phyloP scores from a whole-genome alignment of 1,284 basidiomycete genomes.

The Trichosporon sp. region DNA sequence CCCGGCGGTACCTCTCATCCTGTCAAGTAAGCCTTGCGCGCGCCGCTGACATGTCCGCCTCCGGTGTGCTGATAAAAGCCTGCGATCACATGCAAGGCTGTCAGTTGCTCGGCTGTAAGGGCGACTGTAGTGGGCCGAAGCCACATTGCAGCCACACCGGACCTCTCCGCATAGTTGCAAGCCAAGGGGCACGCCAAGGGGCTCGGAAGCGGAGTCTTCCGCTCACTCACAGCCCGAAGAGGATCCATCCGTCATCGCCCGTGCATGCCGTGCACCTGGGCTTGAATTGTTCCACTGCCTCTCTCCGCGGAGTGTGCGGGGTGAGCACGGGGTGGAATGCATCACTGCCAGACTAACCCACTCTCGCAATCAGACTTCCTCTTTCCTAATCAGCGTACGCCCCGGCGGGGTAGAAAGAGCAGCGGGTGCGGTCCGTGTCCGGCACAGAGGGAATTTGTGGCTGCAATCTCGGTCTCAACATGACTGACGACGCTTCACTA shows the following conservation, averaged over 20 bases:
- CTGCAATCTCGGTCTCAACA: neutral
- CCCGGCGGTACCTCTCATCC: neutral
- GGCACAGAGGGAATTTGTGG: neutral
- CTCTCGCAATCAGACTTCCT: neutral
- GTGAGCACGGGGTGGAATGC: neutral
- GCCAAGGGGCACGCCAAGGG: no score
- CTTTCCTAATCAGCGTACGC: no score
- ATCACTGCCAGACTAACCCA: neutral
- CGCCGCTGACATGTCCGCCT: no score
- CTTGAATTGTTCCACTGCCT: neutral
- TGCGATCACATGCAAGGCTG: neutral
- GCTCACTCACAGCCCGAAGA: neutral
- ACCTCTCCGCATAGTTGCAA: no score
- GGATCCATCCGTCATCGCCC: neutral
- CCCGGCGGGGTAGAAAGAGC: no score
- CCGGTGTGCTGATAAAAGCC: neutral
- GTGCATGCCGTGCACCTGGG: neutral
- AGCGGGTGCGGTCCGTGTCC: neutral
- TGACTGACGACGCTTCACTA: neutral
- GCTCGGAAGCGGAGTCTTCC: neutral
- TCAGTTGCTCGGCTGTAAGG: neutral
- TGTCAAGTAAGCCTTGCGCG: neutral
- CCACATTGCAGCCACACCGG: conserved; percentile 1
- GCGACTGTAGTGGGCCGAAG: neutral
- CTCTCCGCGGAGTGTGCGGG: neutral